Evolutionary conservation across 2,329 filamentous ascomycete genomes (phyloP).

Genomic region (Incumbomyces delicatus): DNA sequence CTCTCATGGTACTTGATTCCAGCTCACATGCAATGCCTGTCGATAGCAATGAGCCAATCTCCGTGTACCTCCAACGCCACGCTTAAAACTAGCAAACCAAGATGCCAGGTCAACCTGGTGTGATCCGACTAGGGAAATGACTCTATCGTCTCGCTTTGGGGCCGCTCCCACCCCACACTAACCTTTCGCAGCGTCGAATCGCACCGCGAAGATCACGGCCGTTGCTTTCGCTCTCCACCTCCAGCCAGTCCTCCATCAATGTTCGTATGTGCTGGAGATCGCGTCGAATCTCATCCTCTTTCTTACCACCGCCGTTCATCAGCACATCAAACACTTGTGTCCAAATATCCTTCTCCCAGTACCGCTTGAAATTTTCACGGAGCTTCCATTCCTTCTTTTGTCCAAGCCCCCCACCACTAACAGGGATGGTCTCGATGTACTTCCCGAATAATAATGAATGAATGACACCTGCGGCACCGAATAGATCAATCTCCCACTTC

Average conservation of each 20-base stretch:
- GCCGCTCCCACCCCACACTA: constrained; percentile 11
- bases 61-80: constrained; percentile 9
- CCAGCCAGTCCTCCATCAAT: constrained; percentile 19
- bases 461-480: constrained; percentile 78
- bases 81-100: constrained; percentile 5
- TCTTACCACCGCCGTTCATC: constrained; percentile 62
- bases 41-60: neutral
- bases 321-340: constrained; percentile 69
- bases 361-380: constrained; percentile 76
- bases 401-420: constrained; percentile 13
- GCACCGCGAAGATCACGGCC: constrained; percentile 16
- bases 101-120: neutral
- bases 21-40: neutral
- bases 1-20: neutral
- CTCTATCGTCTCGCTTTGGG: constrained; percentile 2
- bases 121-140: constrained; percentile 5
- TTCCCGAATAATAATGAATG: constrained; percentile 87
- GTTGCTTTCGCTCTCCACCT: constrained; percentile 19
- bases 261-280: constrained; percentile 13
- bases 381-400: constrained; percentile 63
- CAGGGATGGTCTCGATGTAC: constrained; percentile 68
- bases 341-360: constrained; percentile 97
- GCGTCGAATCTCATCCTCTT: constrained; percentile 53
- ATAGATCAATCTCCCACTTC: constrained; percentile 97
- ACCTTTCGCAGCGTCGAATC: constrained; percentile 18